Conservation (phyloP, 2,329 filamentous ascomycete species). For the Pochonia chlamydosporia region DNA sequence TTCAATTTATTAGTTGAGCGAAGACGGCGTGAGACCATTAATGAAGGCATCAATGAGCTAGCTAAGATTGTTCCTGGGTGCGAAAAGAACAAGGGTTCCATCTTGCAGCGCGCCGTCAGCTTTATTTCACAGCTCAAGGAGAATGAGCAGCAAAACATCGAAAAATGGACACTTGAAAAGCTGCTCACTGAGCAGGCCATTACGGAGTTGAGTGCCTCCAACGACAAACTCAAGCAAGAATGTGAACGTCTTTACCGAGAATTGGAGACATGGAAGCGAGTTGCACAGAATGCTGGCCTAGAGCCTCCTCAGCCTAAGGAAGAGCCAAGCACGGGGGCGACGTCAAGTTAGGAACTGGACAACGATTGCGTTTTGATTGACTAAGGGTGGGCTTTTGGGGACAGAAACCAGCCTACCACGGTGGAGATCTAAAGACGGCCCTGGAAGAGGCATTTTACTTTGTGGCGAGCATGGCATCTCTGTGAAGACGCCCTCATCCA, state of each 20-base stretch:
- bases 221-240: constrained; percentile 80
- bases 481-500: too few relatives aligned
- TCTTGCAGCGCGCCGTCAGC: constrained; percentile 84
- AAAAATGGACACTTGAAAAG: constrained; percentile 91
- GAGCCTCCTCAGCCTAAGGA: constrained; percentile 35
- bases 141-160: constrained; percentile 88
- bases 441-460: too few relatives aligned
- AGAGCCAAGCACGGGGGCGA: constrained; percentile 20
- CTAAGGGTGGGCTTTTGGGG: constrained; percentile 10
- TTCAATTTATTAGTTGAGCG: constrained; percentile 81
- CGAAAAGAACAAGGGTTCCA: constrained; percentile 98
- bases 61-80: constrained; percentile 96
- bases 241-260: constrained; percentile 74
- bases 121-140: constrained; percentile 95
- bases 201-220: constrained; percentile 77
- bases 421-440: too few relatives aligned
- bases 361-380: background rate
- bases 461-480: too few relatives aligned
- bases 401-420: too few relatives aligned
- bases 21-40: constrained; percentile 93
- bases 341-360: constrained; percentile 23
- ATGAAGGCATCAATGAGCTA: constrained; percentile 96
- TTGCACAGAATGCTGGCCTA: constrained; percentile 55
- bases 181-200: constrained; percentile 84
- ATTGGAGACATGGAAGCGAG: constrained; percentile 71